Base-by-base conservation (phyloP, 805 yeast genomes). In the Candida xiaguanensis region DNA sequence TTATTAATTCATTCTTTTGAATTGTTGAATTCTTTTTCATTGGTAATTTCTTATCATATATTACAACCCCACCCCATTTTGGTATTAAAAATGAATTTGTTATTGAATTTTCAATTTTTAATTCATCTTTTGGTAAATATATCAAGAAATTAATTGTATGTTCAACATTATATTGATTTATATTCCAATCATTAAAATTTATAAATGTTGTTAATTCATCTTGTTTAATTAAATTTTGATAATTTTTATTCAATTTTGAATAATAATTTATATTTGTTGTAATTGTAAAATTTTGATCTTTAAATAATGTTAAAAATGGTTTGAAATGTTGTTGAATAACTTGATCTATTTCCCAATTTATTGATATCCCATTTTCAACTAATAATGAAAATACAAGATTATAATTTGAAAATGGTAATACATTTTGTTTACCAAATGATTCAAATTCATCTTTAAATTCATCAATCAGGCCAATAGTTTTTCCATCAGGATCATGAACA, bases 101-200 rank as follows among this genome's bases (percentile, higher is more conserved):
- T 52, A 38, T 39, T 4, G 70, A 70, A 40, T 71, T 61, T 32
- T 65, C 74, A 34, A 83, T 75, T 4, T 43, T 48, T 51, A 78
- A 67, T 43, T 62, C 61, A 14, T 58, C 40, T 4, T 73, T 65
- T 2, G 95, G 89, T 38, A 80, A 72, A 51, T 80, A 86, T 1
- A 82, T 60, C 14, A 85, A 67, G 51, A 91, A 80, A 58, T 89
- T 86, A 44, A 86, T 57, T 2, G 80, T 72, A 0, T 93, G 89
- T 44, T 79, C 75, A 1, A 78, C 63, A 49, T 75, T 78, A 48
- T 73, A 72, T 59, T 46, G 83, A 69, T 49, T 72, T 38, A 78
- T 63, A 40, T 82, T 82, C 95, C 95, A 85, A 48, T 85, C 95
- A 2, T 93, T 89, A 48, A 78, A 79, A 59, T 91, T 93, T 43